phyloP scores from a whole-genome alignment of 768 basidiomycete genomes.

The Kwoniella shandongensis region DNA sequence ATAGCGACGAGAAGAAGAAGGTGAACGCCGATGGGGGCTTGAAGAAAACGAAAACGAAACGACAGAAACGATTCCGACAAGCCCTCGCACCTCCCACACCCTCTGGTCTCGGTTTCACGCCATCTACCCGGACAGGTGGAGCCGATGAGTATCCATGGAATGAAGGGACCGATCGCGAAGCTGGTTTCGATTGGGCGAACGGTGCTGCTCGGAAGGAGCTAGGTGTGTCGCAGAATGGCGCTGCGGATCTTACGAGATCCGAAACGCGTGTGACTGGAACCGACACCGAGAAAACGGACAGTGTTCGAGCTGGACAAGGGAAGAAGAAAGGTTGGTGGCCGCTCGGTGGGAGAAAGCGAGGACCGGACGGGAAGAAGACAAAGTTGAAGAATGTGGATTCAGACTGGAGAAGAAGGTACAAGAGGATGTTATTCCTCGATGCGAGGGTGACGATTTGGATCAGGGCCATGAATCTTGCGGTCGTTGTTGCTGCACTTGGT shows the following conservation, averaged over 20 bases:
- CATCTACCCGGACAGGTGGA: constrained; percentile 4
- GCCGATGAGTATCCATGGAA: constrained; percentile 18
- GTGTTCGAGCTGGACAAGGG: not conserved
- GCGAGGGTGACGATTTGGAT: constrained; percentile 44
- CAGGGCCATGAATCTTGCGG: constrained; percentile 32
- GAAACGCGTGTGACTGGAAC: constrained; percentile 13
- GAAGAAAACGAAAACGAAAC: constrained; percentile 13
- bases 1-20: not conserved
- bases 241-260: constrained; percentile 7
- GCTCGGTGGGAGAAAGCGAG: constrained; percentile 2
- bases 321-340: constrained; percentile 20
- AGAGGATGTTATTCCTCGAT: constrained; percentile 38
- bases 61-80: constrained; percentile 28
- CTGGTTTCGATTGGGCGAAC: constrained; percentile 33
- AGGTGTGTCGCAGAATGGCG: constrained; percentile 7
- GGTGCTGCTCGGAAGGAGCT: constrained; percentile 13
- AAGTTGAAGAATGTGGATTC: constrained; percentile 15
- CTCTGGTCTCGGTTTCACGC: constrained; percentile 40
- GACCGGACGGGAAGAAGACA: constrained; percentile 5
- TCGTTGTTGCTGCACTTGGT: constrained; percentile 34
- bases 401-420: constrained; percentile 29
- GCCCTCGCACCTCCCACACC: constrained; percentile 44
- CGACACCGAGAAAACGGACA: constrained; percentile 9
- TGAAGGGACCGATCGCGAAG: constrained; percentile 15
- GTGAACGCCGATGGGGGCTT: constrained; percentile 1